These are phyloP conservation scores for Podaxis sp. DNA, from an alignment of 768 basidiomycete species.

Conservation along the genomic window DNA sequence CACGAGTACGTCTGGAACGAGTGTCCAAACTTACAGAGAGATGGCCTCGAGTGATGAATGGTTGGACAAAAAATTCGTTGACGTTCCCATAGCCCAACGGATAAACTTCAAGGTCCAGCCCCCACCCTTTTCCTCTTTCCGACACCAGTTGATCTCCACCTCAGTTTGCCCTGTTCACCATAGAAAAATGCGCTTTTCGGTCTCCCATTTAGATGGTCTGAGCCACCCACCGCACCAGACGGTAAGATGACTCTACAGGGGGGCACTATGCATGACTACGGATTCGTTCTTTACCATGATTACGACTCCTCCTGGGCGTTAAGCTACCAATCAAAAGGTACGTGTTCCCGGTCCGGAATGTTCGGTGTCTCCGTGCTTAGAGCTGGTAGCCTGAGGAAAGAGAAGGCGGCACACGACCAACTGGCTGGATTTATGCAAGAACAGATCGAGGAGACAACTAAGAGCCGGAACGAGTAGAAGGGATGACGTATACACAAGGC, in stretches of 20 bases:
- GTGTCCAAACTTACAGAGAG: constrained; percentile 30
- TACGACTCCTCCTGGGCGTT: constrained; percentile 32
- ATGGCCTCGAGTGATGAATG: constrained; percentile 36
- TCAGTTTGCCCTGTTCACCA: constrained; percentile 38
- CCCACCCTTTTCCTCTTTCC: background rate
- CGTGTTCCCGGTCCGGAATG: background rate
- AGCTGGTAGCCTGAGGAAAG: constrained; percentile 21
- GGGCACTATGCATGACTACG: constrained; percentile 30
- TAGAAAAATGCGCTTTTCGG: constrained; percentile 45
- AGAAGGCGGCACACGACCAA: constrained; percentile 25
- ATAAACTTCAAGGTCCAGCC: constrained; percentile 30
- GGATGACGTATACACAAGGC: constrained; percentile 36
- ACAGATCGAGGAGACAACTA: constrained; percentile 30
- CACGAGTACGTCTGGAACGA: constrained; percentile 39
- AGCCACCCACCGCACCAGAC: constrained; percentile 31
- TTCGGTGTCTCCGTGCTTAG: background rate
- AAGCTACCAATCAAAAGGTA: constrained; percentile 32
- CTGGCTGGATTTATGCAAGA: constrained; percentile 33
- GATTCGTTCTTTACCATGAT: constrained; percentile 23
- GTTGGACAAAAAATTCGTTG: constrained; percentile 21
- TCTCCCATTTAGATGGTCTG: constrained; percentile 35
- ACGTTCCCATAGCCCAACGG: constrained; percentile 26
- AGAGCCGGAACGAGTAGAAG: background rate
- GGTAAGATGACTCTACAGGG: constrained; percentile 35
- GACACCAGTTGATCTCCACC: background rate